A percentile compares a stretch with the other conserved stretches of the same genome.
Evolutionary conservation across 306 rosid species (phyloP).

Genomic region (Cicer judaicum): DNA sequence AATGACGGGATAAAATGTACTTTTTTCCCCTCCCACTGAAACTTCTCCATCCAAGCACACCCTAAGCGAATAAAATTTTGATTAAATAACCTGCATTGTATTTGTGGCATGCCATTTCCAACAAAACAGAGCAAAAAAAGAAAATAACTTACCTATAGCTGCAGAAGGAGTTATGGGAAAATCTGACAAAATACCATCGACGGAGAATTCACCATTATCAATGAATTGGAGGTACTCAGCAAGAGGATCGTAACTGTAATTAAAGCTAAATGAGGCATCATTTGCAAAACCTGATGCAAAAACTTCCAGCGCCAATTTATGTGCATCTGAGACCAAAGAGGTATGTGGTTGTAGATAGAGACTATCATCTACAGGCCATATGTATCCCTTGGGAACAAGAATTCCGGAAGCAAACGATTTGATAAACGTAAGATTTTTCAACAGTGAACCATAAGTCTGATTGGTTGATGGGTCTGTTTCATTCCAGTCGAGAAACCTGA

Average conservation of each 20-base stretch:
- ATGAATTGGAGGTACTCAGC: conserved; percentile 70
- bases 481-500: conserved; percentile 54
- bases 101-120: not conserved
- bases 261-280: conserved; percentile 61
- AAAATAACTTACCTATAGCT: conserved; percentile 65
- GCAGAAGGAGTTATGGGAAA: conserved; percentile 72
- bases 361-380: conserved; percentile 64
- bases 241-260: conserved; percentile 79
- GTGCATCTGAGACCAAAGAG: conserved; percentile 73
- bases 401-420: conserved; percentile 87
- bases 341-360: conserved; percentile 64
- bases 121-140: not conserved
- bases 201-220: conserved; percentile 73
- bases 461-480: conserved; percentile 66
- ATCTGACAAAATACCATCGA: conserved; percentile 83
- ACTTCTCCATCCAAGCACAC: too few species aligned
- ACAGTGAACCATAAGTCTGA: conserved; percentile 64
- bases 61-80: conserved; percentile 12
- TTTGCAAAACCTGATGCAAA: conserved; percentile 70
- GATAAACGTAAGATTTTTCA: conserved; percentile 66
- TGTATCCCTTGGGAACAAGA: conserved; percentile 73
- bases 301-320: conserved; percentile 67
- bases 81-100: conserved; percentile 16
- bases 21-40: too few species aligned
- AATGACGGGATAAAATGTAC: not conserved